Evolutionary conservation across 1,284 basidiomycete genomes (phyloP).

Genomic region (Cronartium ribicola): DNA sequence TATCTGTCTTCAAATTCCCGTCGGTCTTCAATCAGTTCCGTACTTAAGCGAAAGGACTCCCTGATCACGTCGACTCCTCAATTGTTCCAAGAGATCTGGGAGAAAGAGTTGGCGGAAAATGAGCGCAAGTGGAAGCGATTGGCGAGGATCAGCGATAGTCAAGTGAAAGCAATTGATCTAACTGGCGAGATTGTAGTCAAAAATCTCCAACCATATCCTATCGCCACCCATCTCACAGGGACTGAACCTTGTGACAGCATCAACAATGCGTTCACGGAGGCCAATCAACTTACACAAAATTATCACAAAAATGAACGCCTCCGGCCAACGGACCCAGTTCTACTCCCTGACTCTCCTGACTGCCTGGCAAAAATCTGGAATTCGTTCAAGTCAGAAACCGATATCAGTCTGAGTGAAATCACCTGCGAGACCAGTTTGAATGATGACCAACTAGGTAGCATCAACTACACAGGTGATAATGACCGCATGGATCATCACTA

Average conservation of each 20-base stretch:
- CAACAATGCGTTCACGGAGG: background rate
- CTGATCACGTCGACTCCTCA: constrained; percentile 17
- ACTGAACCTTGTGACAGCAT: background rate
- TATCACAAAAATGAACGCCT: background rate
- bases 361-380: constrained; percentile 29
- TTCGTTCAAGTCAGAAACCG: constrained; percentile 39
- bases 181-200: background rate
- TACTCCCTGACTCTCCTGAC: too few species aligned
- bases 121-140: constrained; percentile 40
- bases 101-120: constrained; percentile 36
- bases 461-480: too few species aligned
- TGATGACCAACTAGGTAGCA: background rate
- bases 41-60: constrained; percentile 29
- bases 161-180: background rate
- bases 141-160: constrained; percentile 32
- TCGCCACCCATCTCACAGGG: background rate
- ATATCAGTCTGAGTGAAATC: constrained; percentile 37
- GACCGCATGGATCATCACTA: constrained; percentile 5
- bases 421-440: constrained; percentile 1
- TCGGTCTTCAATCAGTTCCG: constrained; percentile 34
- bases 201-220: background rate
- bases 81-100: constrained; percentile 37
- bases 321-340: background rate
- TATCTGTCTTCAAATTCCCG: constrained; percentile 18
- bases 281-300: background rate